Conservation (phyloP, 202 grass and related monocot species). For the Saccharum hybrid region DNA sequence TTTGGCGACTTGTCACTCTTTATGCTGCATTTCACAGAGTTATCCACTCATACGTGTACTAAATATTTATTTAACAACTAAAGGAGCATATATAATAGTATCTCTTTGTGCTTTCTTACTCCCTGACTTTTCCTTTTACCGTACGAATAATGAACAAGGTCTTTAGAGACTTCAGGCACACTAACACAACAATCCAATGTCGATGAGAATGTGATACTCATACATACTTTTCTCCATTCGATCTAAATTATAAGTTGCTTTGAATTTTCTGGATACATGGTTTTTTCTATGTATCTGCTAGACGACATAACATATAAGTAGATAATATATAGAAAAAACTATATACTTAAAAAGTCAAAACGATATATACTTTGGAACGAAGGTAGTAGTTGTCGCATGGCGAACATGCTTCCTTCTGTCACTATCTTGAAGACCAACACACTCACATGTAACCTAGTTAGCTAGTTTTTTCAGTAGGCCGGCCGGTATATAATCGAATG, state of each 20-base stretch:
- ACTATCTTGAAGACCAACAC: slow-evolving; percentile 30
- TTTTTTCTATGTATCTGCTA: no score
- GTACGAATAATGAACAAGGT: not conserved
- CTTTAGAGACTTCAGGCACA: not conserved
- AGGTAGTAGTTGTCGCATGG: not conserved
- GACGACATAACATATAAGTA: not conserved
- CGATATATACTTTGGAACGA: not conserved
- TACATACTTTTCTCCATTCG: no score
- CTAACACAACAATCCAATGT: not conserved
- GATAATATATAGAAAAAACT: not conserved
- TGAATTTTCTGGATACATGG: not conserved
- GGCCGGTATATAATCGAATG: slow-evolving; percentile 49
- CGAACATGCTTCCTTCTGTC: no score
- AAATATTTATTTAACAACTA: not conserved
- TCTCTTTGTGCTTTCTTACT: slow-evolving; percentile 7
- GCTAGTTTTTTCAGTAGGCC: slow-evolving; percentile 34
- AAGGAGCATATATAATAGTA: not conserved
- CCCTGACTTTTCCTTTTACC: not conserved
- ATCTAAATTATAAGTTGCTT: not conserved
- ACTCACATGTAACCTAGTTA: slow-evolving; percentile 4
- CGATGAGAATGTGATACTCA: not conserved
- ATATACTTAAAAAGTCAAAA: not conserved
- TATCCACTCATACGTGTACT: slow-evolving; percentile 36
- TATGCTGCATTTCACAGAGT: slow-evolving; percentile 33
- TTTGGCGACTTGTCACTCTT: slow-evolving; percentile 43